Conservation (phyloP, 2,329 filamentous ascomycete species). For the Thielaviopsis cerberus region DNA sequence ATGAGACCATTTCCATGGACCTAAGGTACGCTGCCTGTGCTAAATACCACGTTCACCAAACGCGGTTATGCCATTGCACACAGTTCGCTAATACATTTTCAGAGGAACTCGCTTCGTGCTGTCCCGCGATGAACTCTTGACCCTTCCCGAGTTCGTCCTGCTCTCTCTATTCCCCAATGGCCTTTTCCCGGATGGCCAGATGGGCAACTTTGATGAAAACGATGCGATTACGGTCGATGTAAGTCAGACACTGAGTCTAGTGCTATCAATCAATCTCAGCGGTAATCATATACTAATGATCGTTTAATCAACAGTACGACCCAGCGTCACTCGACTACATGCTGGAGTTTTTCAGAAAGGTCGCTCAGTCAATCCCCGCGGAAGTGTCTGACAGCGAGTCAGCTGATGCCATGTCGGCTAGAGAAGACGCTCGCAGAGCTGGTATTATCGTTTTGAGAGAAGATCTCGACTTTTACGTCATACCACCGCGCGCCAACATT, state of each 20-base stretch:
- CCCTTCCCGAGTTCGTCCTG: slow-evolving; percentile 88
- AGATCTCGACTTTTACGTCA: slow-evolving; percentile 93
- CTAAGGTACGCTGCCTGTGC: slow-evolving; percentile 47
- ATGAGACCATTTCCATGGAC: slow-evolving; percentile 90
- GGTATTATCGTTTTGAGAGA: slow-evolving; percentile 94
- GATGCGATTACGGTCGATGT: slow-evolving; percentile 97
- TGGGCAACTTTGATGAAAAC: slow-evolving; percentile 79
- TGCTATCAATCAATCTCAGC: not conserved
- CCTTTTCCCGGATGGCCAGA: slow-evolving; percentile 89
- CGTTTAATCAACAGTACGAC: slow-evolving; percentile 55
- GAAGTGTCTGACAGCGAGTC: slow-evolving; percentile 18
- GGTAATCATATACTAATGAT: not conserved
- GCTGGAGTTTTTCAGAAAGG: slow-evolving; percentile 92
- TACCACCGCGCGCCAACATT: slow-evolving; percentile 72
- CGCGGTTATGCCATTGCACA: not conserved
- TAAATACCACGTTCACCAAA: not conserved
- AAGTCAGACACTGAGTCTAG: slow-evolving; percentile 27
- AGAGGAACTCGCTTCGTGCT: slow-evolving; percentile 88
- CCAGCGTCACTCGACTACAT: slow-evolving; percentile 93
- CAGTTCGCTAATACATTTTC: slow-evolving; percentile 17
- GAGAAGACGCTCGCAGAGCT: slow-evolving; percentile 69
- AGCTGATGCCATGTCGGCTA: slow-evolving; percentile 52
- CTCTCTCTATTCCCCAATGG: slow-evolving; percentile 96
- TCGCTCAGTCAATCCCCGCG: slow-evolving; percentile 79
- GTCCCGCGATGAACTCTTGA: slow-evolving; percentile 84